Evolutionary conservation across 164 flowering plant genomes (phyloP), one percentile per base, ranked within the genome.

Genomic region (Umbellularia californica): DNA sequence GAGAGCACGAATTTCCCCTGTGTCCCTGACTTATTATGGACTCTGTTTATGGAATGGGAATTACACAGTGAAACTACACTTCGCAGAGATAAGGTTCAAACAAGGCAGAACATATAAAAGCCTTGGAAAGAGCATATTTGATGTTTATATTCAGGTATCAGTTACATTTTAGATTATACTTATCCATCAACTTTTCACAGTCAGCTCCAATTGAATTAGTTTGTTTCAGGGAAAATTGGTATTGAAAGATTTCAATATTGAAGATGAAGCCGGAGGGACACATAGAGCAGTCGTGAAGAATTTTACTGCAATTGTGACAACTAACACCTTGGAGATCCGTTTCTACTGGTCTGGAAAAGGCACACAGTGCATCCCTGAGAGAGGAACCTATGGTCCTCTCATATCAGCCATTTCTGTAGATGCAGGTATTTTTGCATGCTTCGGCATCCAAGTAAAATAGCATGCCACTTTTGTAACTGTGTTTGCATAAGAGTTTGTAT

Each of bases 41-140:
- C 80, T 82, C 65, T 91, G 96, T 70, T 58, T 91, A 67, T 67
- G 22, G 58, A 85, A 85, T 63, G 92, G 91, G 62, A 84, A 76
- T 75, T 91, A 90, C 82, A 85, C 84, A 0, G 86, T 91, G 4
- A 76, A 70, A 22, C 89, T 91, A 12, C 89, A 90, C 58, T 91
- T 91, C 78, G 88, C 94, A 1, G 96, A 91, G 75, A 90, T 85
- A 62, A 70, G 70, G 64, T 91, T 88, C 72, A 83, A 88, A 6
- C 62, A 77, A 79, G 85, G 81, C 77, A 68, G 78, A 14, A 82
- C 83, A 15, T 90, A 72, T 75, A 72, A 62, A 35, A 87, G 91
- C 79, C 81, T 91, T 25, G 96, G 96, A 9, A 84, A 84, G 79
- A 91, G 96, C 27, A 52, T 90, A 30, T 91, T 91, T 79, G 90